Percentiles rank a stretch among this genome's conserved stretches.
phyloP scores from a whole-genome alignment of 1,284 basidiomycete genomes.

The Naganishia liquefaciens region DNA sequence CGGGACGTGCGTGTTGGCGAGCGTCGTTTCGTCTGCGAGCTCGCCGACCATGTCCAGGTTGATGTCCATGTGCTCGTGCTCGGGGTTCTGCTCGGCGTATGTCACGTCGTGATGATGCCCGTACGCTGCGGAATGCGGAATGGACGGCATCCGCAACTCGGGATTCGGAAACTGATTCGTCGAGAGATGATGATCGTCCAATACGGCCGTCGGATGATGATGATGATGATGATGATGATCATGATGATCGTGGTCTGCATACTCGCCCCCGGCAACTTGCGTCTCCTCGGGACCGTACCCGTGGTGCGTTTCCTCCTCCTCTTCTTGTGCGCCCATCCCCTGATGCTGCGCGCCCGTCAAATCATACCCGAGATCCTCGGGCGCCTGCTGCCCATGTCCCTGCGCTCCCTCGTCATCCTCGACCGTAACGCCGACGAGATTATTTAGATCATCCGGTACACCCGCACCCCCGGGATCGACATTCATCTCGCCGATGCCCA shows the following conservation, averaged over 20 bases:
- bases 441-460: constrained; percentile 8
- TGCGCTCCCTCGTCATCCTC: constrained; percentile 13
- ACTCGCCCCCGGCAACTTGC: constrained; percentile 13
- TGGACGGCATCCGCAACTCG: constrained; percentile 25
- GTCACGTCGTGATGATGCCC: constrained; percentile 3
- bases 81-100: constrained; percentile 11
- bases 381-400: constrained; percentile 13
- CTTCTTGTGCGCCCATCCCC: constrained; percentile 8
- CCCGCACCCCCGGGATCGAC: constrained; percentile 3
- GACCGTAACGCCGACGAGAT: constrained; percentile 9
- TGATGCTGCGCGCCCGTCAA: constrained; percentile 17
- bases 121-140: constrained; percentile 2
- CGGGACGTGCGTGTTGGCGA: constrained; percentile 3
- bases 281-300: constrained; percentile 11
- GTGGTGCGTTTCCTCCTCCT: constrained; percentile 4
- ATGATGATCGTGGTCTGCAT: constrained; percentile 10
- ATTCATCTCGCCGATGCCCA: constrained; percentile 20
- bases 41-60: constrained; percentile 22
- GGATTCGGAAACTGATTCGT: constrained; percentile 26
- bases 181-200: constrained; percentile 24
- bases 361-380: constrained; percentile 20
- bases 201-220: constrained; percentile 5
- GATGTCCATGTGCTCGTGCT: constrained; percentile 18
- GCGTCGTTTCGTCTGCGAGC: constrained; percentile 16
- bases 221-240: too few relatives aligned